Percentiles rank a stretch among this genome's conserved stretches.
These are phyloP conservation scores for Setaria viridis DNA, from an alignment of 202 grass and related monocot species.

Conservation along the genomic window DNA sequence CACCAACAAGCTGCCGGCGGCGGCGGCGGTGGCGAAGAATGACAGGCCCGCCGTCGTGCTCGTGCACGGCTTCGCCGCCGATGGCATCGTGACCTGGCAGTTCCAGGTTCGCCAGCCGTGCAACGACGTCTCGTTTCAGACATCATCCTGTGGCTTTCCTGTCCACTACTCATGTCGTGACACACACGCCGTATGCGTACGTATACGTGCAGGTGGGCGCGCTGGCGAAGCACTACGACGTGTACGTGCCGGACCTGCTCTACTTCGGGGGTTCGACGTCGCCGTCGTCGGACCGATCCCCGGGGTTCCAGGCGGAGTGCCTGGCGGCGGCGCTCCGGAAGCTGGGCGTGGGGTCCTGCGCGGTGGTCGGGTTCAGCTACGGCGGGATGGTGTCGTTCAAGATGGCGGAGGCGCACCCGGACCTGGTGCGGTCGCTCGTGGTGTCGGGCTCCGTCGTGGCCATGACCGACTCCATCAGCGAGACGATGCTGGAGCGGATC, in stretches of 20 bases:
- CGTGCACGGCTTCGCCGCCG: conserved; percentile 86
- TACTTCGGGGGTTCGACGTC: conserved; percentile 87
- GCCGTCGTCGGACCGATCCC: conserved; percentile 62
- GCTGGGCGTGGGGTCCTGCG: conserved; percentile 66
- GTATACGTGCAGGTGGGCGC: conserved; percentile 38
- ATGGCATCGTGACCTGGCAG: conserved; percentile 92
- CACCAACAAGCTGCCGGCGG: neutral
- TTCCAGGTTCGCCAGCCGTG: conserved; percentile 58
- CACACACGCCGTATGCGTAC: too few species aligned
- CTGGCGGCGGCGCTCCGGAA: conserved; percentile 50
- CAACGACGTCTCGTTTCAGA: too few species aligned
- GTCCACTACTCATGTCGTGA: neutral
- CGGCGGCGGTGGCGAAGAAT: neutral
- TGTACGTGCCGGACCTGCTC: conserved; percentile 96
- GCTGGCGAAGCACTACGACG: conserved; percentile 70
- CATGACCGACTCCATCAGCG: conserved; percentile 91
- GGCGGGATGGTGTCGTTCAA: conserved; percentile 91
- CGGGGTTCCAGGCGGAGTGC: conserved; percentile 78
- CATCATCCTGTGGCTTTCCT: too few species aligned
- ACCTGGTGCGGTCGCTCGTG: conserved; percentile 68
- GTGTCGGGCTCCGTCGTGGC: conserved; percentile 83
- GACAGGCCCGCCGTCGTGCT: conserved; percentile 75
- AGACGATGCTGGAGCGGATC: conserved; percentile 58
- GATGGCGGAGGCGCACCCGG: conserved; percentile 70
- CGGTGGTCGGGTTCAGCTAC: conserved; percentile 93